Evolutionary conservation across 805 yeast genomes (phyloP).

Genomic region (Saccharomyces mikatae): DNA sequence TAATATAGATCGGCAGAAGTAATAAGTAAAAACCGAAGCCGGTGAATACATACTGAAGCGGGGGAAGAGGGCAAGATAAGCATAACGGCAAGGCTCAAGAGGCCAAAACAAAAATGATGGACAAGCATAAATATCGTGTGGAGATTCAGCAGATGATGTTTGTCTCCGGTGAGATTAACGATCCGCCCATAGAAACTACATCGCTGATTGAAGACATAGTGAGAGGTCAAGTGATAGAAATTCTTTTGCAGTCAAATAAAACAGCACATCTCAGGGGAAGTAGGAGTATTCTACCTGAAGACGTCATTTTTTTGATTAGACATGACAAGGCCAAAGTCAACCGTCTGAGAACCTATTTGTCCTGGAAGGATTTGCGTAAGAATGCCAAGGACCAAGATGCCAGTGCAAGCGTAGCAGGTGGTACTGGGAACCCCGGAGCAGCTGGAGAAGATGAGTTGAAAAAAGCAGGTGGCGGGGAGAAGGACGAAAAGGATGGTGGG

Average conservation of each 20-base stretch:
- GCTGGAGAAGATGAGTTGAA: constrained; percentile 34
- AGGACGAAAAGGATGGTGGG: constrained; percentile 36
- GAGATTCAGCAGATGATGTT: constrained; percentile 99
- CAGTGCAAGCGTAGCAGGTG: constrained; percentile 50
- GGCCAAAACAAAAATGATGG: constrained; percentile 13
- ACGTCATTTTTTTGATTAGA: constrained; percentile 82
- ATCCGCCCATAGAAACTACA: constrained; percentile 87
- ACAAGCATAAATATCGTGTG: constrained; percentile 68
- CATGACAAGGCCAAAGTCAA: constrained; percentile 93
- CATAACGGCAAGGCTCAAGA: neutral
- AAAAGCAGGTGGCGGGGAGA: constrained; percentile 9
- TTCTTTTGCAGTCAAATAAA: constrained; percentile 64
- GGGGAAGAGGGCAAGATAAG: neutral
- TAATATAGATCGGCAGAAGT: neutral
- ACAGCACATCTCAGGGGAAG: constrained; percentile 77
- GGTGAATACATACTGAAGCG: neutral
- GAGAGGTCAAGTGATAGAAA: constrained; percentile 86
- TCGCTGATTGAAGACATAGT: constrained; percentile 93
- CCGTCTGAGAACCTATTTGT: constrained; percentile 77
- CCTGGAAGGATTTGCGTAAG: constrained; percentile 96
- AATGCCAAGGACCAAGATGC: constrained; percentile 60
- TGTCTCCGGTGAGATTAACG: constrained; percentile 90
- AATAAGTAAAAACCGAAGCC: neutral
- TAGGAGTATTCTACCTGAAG: constrained; percentile 82
- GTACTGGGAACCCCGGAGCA: constrained; percentile 39